Evolutionary conservation across 1,139 yeast species (phyloP), one percentile per base, ranked within the genome.

Genomic region (Kluyveromyces sp.): DNA sequence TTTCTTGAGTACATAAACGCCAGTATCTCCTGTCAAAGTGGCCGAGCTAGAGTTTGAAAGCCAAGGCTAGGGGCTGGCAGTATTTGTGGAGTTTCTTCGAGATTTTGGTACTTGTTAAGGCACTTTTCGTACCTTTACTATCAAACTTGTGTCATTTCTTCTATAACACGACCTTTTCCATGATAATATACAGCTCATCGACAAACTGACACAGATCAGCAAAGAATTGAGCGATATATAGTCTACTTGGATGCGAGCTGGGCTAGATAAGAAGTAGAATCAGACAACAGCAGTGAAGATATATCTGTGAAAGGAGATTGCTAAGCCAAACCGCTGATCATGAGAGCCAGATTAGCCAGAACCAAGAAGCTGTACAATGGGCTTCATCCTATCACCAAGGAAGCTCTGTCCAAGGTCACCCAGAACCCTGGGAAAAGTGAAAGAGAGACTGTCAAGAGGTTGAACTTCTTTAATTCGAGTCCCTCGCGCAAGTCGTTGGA

Each of bases 401-500:
- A 36, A n/a, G 40, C 30, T 3, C n/a, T 33, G 12, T n/a, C n/a
- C 13, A 36, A 19, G 6, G 18, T 19, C 18, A 16, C 12, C 17
- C 18, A 19, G 15, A 16, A 26, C 17, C 36, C 36, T 19, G 12
- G 13, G 3, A 9, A 17, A 17, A 19, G 8, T 15, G 26, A 33
- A 12, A 11, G 9, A 7, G 26, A 18, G 20, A 19, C 36, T 9
- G 4, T 18, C 13, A 16, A 16, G 7, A 18, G 31, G 11, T 17
- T 30, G 17, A 15, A 22, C 13, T 12, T 15, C 6, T 31, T 36
- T 25, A 20, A 25, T 30, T 29, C 30, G 28, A 36, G 20, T 16
- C 41, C 39, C 9, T 19, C 25, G 18, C 30, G 40, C 6, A 36
- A 48, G 31, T 33, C 46, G 11, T 38, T 50, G 29, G 53, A 51